phyloP scores from a whole-genome alignment of 2,329 filamentous ascomycete genomes.

The Penicillium sumatraense region DNA sequence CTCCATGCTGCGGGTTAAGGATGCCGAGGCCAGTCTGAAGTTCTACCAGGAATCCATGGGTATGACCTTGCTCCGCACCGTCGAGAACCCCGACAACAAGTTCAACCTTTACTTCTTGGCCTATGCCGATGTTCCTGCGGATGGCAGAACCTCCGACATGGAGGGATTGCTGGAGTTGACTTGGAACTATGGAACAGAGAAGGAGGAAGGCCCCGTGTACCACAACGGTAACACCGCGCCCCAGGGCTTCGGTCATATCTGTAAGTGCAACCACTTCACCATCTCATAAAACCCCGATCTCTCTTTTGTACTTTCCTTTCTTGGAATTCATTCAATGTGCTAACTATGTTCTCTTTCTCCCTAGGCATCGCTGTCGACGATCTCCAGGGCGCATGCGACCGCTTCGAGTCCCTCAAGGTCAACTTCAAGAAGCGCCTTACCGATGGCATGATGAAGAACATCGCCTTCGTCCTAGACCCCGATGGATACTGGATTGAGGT shows the following conservation, averaged over 20 bases:
- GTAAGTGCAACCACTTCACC: constrained; percentile 53
- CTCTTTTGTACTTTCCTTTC: neutral
- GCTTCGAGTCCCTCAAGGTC: constrained; percentile 80
- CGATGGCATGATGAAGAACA: constrained; percentile 88
- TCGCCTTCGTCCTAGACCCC: constrained; percentile 88
- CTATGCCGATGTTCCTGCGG: constrained; percentile 64
- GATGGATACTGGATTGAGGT: constrained; percentile 80
- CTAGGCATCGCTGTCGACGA: constrained; percentile 80
- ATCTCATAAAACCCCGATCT: neutral
- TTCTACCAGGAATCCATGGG: constrained; percentile 88
- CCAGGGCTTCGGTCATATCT: constrained; percentile 93
- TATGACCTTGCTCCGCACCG: constrained; percentile 78
- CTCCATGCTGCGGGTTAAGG: constrained; percentile 90
- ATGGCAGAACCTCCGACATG: constrained; percentile 61
- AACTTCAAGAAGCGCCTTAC: constrained; percentile 96
- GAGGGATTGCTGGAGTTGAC: constrained; percentile 91
- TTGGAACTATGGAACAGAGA: constrained; percentile 78
- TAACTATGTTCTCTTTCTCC: constrained; percentile 8
- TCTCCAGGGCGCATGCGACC: constrained; percentile 81
- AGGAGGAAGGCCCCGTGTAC: constrained; percentile 79
- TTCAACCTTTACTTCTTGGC: constrained; percentile 96
- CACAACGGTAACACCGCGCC: constrained; percentile 91
- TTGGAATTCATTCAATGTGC: too few relatives aligned
- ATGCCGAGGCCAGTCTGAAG: constrained; percentile 71
- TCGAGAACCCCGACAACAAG: constrained; percentile 69